A percentile compares a stretch with the other conserved stretches of the same genome.
Evolutionary conservation across 169 alveolate species (phyloP).

Genomic region (Babesia bovis): DNA sequence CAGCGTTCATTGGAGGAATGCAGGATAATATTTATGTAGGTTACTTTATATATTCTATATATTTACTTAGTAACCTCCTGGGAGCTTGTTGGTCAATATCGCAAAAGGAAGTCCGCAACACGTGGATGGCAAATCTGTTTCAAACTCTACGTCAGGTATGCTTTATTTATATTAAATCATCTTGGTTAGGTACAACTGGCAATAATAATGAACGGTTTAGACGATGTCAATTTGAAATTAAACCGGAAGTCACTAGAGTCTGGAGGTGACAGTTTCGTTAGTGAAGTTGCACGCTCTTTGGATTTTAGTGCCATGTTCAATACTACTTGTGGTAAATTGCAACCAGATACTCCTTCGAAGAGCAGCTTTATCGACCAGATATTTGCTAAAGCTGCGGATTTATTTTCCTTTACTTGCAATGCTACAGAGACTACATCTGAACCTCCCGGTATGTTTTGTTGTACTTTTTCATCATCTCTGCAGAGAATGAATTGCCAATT

Average conservation of each 20-base stretch:
- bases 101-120: conserved; percentile 53
- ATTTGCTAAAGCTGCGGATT: not conserved
- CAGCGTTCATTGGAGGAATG: conserved; percentile 47
- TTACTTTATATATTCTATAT: not conserved
- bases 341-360: not conserved
- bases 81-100: conserved; percentile 73
- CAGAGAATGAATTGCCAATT: conserved; percentile 41
- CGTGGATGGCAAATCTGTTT: conserved; percentile 64
- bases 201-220: conserved; percentile 18
- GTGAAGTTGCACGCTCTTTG: not conserved
- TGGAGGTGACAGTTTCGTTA: conserved; percentile 1
- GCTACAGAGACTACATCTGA: not conserved
- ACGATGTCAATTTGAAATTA: not conserved
- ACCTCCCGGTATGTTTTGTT: conserved; percentile 4
- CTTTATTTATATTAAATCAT: not conserved
- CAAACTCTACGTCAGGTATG: conserved; percentile 64
- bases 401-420: conserved; percentile 1
- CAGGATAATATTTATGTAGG: conserved; percentile 52
- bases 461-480: not conserved
- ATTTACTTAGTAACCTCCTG: conserved; percentile 31
- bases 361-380: conserved; percentile 11
- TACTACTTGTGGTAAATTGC: not conserved
- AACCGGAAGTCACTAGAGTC: not conserved
- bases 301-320: conserved; percentile 4
- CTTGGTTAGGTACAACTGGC: conserved; percentile 29